Conservation (phyloP, 768 basidiomycete genomes). For the Collybia nuda region DNA sequence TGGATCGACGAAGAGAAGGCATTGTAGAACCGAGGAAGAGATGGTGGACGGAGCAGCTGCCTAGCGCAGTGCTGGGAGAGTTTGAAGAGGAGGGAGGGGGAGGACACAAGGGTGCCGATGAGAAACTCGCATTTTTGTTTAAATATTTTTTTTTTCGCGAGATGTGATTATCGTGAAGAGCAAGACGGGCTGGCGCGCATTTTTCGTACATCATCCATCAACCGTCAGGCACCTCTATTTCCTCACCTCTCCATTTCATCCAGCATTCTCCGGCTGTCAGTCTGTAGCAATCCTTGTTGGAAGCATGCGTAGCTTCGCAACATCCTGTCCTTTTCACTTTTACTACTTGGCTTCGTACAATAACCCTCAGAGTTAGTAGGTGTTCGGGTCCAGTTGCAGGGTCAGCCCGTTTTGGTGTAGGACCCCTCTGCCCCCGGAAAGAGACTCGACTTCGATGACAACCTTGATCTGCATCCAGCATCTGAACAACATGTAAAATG, state of each 20-base stretch:
- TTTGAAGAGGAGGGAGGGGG: slow-evolving; percentile 20
- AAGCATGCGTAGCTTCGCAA: slow-evolving; percentile 12
- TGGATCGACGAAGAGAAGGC: slow-evolving; percentile 82
- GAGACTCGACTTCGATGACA: slow-evolving; percentile 19
- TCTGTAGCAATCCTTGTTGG: slow-evolving; percentile 15
- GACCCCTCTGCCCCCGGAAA: slow-evolving; percentile 11
- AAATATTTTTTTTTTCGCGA: slow-evolving; percentile 36
- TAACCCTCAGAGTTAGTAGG: neutral
- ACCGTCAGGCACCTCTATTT: slow-evolving; percentile 8
- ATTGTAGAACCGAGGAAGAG: slow-evolving; percentile 25
- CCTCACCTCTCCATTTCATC: slow-evolving; percentile 9
- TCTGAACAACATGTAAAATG: slow-evolving; percentile 13
- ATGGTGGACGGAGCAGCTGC: slow-evolving; percentile 39
- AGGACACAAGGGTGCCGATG: slow-evolving; percentile 32
- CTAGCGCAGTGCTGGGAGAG: slow-evolving; percentile 43
- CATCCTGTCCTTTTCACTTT: slow-evolving; percentile 5
- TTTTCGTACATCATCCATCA: slow-evolving; percentile 15
- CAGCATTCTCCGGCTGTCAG: slow-evolving; percentile 21
- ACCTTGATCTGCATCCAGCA: slow-evolving; percentile 28
- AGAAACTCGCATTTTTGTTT: slow-evolving; percentile 32
- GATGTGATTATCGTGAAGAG: slow-evolving; percentile 30
- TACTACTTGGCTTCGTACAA: slow-evolving; percentile 3
- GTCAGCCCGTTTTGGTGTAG: slow-evolving; percentile 22
- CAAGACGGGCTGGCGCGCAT: slow-evolving; percentile 3
- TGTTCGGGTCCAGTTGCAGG: slow-evolving; percentile 11